A percentile compares a stretch with the other conserved stretches of the same genome.
phyloP scores from a whole-genome alignment of 202 grass and related monocot genomes.

The Carex sylvatica region DNA sequence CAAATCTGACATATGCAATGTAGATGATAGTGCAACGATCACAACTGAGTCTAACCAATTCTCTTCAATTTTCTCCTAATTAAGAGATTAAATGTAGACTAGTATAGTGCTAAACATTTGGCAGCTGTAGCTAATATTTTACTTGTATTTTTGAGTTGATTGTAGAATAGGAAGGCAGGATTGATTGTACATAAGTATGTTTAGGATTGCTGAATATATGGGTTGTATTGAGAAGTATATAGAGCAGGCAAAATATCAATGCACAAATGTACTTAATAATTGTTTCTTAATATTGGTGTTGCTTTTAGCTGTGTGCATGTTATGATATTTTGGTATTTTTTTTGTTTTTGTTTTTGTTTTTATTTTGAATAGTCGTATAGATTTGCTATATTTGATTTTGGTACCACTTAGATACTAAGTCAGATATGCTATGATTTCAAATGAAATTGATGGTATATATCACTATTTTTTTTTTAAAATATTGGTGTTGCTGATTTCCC shows the following conservation, averaged over 20 bases:
- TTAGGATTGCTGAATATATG: not conserved
- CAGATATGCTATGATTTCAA: too few relatives aligned
- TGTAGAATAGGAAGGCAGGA: constrained; percentile 8
- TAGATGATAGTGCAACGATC: not conserved
- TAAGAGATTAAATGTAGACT: constrained; percentile 3
- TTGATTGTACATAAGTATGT: constrained; percentile 6
- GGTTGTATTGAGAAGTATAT: not conserved
- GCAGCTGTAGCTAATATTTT: not conserved
- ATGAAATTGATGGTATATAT: too few relatives aligned
- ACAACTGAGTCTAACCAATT: not conserved
- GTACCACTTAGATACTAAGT: too few relatives aligned
- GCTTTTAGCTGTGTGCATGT: too few relatives aligned
- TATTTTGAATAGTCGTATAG: too few relatives aligned
- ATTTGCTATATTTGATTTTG: too few relatives aligned
- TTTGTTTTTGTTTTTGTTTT: too few relatives aligned
- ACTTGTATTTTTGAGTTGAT: not conserved
- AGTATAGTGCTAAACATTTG: not conserved
- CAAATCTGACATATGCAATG: constrained; percentile 19
- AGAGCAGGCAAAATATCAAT: constrained; percentile 3
- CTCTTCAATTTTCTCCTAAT: constrained; percentile 13
- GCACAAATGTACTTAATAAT: not conserved
- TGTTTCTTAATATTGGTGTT: too few relatives aligned
- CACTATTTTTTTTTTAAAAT: too few relatives aligned
- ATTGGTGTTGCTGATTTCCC: too few relatives aligned
- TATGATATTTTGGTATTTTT: too few relatives aligned